Evolutionary conservation across 2,329 filamentous ascomycete species (phyloP).

Genomic region (Ustulina deusta): DNA sequence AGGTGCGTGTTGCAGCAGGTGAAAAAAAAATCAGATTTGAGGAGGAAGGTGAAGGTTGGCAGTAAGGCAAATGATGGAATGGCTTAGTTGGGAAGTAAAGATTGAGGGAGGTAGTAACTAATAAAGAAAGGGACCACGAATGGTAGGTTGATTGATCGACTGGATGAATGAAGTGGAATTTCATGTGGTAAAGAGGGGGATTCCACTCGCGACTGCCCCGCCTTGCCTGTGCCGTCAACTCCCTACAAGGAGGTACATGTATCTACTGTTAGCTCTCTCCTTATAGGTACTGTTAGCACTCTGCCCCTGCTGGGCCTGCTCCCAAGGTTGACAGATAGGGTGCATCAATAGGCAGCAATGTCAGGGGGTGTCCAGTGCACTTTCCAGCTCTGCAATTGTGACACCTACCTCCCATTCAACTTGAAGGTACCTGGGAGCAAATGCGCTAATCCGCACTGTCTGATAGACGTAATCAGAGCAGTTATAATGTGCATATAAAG

Average conservation of each 20-base stretch:
- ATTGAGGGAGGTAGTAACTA: constrained; percentile 40
- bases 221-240: constrained; percentile 36
- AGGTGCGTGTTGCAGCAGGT: constrained; percentile 40
- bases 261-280: too few relatives aligned
- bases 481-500: neutral
- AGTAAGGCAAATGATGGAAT: constrained; percentile 39
- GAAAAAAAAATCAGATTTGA: constrained; percentile 50
- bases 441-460: neutral
- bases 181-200: constrained; percentile 46
- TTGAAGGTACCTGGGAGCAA: neutral
- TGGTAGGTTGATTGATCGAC: constrained; percentile 45
- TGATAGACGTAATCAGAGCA: neutral
- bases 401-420: neutral
- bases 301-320: neutral
- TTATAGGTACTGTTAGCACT: constrained; percentile 2
- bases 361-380: neutral
- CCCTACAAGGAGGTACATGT: neutral
- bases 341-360: neutral
- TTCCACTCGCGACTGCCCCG: constrained; percentile 48
- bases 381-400: neutral
- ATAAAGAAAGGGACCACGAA: constrained; percentile 46
- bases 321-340: neutral
- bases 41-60: constrained; percentile 37
- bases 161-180: constrained; percentile 49
- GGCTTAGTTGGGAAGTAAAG: constrained; percentile 34